Conservation (phyloP, 2,329 filamentous ascomycete species). For the Diaporthe ilicicola region DNA sequence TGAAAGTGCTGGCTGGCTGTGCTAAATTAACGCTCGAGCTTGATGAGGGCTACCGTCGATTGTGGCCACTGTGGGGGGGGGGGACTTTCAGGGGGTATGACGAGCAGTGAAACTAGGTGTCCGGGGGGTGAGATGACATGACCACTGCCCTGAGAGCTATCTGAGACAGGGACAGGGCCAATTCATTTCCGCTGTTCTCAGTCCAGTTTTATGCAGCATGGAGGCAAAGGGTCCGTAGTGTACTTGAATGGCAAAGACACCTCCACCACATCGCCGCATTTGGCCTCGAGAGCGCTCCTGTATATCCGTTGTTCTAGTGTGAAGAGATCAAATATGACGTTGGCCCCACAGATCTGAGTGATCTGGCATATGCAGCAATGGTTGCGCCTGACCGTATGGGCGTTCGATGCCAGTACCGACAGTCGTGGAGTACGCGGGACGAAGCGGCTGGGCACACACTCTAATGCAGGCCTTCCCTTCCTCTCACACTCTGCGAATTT, state of each 20-base stretch:
- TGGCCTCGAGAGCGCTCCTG: not conserved
- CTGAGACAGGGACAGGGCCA: conserved; percentile 8
- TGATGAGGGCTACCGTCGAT: conserved; percentile 3
- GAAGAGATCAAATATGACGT: not conserved
- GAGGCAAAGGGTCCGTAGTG: conserved; percentile 1
- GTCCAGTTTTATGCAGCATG: not conserved
- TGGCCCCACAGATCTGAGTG: conserved; percentile 9
- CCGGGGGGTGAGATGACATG: not conserved
- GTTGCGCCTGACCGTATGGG: not conserved
- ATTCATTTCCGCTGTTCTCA: not conserved
- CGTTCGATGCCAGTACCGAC: not conserved
- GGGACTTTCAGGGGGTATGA: not conserved
- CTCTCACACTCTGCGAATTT: not conserved
- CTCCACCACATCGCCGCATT: not conserved
- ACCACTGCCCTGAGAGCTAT: not conserved
- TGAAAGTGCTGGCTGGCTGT: conserved; percentile 7
- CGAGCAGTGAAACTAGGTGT: not conserved
- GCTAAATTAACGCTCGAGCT: not conserved
- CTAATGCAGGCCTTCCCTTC: not conserved
- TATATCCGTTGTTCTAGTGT: not conserved
- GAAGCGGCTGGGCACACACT: not conserved
- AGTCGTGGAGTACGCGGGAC: not conserved
- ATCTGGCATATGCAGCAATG: conserved; percentile 22
- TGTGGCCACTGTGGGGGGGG: not conserved
- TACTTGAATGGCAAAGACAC: not conserved